Conservation (phyloP, 257 asterid species). For the Hygrophila difformis region DNA sequence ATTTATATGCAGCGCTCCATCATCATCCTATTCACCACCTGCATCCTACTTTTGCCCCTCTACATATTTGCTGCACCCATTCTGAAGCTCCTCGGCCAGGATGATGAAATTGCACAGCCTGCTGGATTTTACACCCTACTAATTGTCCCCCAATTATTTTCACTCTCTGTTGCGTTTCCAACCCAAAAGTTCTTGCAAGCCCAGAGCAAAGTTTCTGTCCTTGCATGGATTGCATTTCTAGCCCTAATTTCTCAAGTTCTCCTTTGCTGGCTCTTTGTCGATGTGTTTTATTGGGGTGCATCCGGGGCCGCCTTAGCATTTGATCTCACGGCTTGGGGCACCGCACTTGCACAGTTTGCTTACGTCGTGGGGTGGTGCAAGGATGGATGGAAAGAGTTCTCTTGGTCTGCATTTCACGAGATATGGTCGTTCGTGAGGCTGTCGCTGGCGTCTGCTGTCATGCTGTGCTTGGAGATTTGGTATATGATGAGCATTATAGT, state of each 20-base stretch:
- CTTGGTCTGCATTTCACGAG: conserved; percentile 49
- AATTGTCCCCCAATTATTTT: conserved; percentile 53
- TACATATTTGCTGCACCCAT: conserved; percentile 71
- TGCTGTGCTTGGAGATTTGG: conserved; percentile 88
- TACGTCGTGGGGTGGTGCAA: conserved; percentile 73
- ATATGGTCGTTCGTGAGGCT: conserved; percentile 78
- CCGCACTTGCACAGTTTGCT: conserved; percentile 41
- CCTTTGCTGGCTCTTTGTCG: conserved; percentile 53
- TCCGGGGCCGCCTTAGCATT: conserved; percentile 57
- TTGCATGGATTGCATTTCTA: conserved; percentile 47
- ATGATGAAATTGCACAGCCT: conserved; percentile 40
- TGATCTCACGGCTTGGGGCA: conserved; percentile 46
- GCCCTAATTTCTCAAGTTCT: conserved; percentile 32
- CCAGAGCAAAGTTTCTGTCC: conserved; percentile 64
- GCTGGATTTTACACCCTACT: conserved; percentile 56
- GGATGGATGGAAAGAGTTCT: conserved; percentile 86
- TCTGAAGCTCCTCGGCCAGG: conserved; percentile 61
- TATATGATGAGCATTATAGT: conserved; percentile 72
- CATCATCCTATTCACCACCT: conserved; percentile 38
- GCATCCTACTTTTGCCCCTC: conserved; percentile 43
- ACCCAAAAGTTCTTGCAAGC: conserved; percentile 75
- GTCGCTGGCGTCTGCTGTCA: conserved; percentile 76
- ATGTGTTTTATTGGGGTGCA: conserved; percentile 46
- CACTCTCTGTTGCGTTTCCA: conserved; percentile 53
- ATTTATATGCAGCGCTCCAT: conserved; percentile 73